These are phyloP conservation scores for Achlya hypogyna DNA, from an alignment of 352 stramenopile genomes.

Conservation along the genomic window DNA sequence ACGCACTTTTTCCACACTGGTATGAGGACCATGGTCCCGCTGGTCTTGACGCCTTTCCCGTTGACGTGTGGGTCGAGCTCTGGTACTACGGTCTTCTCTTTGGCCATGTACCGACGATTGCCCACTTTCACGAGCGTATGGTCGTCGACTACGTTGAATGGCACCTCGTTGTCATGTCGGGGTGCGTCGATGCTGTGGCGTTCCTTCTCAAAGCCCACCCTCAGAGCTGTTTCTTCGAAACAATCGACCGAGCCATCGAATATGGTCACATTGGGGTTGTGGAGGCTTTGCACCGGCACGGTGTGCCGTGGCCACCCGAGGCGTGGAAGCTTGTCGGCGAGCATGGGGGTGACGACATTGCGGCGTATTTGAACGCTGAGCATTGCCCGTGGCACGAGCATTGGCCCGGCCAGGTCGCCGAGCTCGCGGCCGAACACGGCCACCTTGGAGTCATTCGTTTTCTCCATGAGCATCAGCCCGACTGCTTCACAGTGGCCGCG, in stretches of 20 bases:
- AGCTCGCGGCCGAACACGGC: background rate
- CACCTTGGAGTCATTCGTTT: background rate
- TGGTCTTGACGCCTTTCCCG: background rate
- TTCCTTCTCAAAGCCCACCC: background rate
- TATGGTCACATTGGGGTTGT: background rate
- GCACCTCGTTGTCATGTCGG: background rate
- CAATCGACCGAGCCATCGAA: background rate
- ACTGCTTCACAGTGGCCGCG: conserved; percentile 19
- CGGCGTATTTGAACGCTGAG: background rate
- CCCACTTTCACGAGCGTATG: background rate
- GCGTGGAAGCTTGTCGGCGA: background rate
- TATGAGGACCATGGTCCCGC: background rate
- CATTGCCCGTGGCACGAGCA: background rate
- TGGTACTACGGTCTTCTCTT: background rate
- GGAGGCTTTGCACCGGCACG: background rate
- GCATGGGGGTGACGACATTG: background rate
- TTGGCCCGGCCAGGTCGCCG: background rate
- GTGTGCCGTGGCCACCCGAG: background rate
- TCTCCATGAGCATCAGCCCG: background rate
- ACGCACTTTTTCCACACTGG: background rate
- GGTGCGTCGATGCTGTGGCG: background rate
- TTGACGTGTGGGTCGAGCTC: background rate
- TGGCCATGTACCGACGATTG: no score
- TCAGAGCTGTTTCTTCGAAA: background rate
- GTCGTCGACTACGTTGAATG: background rate